Conservation (phyloP, 1,139 yeast genomes). For the Suhomyces choctaworum region DNA sequence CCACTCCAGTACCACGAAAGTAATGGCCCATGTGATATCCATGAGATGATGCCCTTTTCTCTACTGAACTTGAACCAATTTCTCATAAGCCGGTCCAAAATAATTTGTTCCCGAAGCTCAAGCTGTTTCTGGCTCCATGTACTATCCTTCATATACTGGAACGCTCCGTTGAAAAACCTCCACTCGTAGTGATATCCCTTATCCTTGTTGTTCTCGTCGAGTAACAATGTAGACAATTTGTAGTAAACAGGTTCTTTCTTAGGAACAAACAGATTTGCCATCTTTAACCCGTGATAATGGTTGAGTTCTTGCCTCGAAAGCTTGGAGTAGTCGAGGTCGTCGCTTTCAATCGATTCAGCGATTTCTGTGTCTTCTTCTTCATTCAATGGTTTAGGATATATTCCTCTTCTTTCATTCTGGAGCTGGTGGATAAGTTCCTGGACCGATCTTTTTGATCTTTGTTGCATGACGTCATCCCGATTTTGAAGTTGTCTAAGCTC, state of each 20-base stretch:
- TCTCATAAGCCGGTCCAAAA: constrained; percentile 27
- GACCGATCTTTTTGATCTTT: constrained; percentile 1
- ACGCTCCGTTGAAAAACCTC: constrained; percentile 41
- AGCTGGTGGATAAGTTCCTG: constrained; percentile 2
- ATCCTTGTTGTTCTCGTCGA: constrained; percentile 28
- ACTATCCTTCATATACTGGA: constrained; percentile 27
- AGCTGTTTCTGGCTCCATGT: constrained; percentile 29
- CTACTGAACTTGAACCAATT: constrained; percentile 28
- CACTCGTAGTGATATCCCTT: constrained; percentile 44
- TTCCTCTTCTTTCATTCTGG: constrained; percentile 1
- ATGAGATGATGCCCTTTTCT: constrained; percentile 31
- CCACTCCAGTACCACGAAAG: constrained; percentile 31
- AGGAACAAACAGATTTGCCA: constrained; percentile 18
- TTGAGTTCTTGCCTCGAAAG: constrained; percentile 24
- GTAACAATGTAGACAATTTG: constrained; percentile 34
- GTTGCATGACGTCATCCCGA: not conserved
- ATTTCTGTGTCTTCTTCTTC: not conserved
- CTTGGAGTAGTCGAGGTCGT: not conserved
- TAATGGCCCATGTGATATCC: constrained; percentile 34
- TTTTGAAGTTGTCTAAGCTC: not conserved
- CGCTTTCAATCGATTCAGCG: too few relatives aligned
- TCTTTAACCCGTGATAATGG: constrained; percentile 28
- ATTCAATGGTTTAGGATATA: not conserved
- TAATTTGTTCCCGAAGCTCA: constrained; percentile 25
- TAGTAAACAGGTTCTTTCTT: constrained; percentile 32